Conservation (phyloP, 2,329 filamentous ascomycete species). For the Pseudopyricularia cyperi region DNA sequence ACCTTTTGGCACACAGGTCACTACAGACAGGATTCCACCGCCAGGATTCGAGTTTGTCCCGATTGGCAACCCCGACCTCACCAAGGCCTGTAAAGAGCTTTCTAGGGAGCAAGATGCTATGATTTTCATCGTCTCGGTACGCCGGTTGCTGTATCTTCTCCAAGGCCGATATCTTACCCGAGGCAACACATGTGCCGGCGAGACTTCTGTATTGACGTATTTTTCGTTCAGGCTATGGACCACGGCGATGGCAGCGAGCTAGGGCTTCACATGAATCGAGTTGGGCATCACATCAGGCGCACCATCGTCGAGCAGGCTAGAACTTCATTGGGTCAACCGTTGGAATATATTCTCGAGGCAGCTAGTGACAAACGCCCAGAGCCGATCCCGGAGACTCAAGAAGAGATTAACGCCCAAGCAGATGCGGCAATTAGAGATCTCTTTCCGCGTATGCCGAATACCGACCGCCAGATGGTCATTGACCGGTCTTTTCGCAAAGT, state of each 20-base stretch:
- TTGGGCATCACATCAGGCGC: constrained; percentile 47
- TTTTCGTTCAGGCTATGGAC: constrained; percentile 16
- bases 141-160: constrained; percentile 11
- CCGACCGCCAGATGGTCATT: constrained; percentile 49
- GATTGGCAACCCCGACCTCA: constrained; percentile 47
- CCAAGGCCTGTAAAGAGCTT: constrained; percentile 48
- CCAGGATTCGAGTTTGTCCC: constrained; percentile 52
- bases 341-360: constrained; percentile 7
- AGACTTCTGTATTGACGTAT: not conserved
- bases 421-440: constrained; percentile 49
- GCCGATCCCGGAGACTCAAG: constrained; percentile 45
- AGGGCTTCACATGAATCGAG: constrained; percentile 37
- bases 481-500: constrained; percentile 51
- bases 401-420: constrained; percentile 48
- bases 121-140: constrained; percentile 55
- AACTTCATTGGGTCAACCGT: constrained; percentile 12
- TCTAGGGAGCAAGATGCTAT: constrained; percentile 48
- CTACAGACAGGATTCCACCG: constrained; percentile 35
- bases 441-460: constrained; percentile 53
- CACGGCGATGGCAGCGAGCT: constrained; percentile 24
- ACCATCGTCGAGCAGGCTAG: constrained; percentile 45
- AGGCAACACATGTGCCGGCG: no score
- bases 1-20: constrained; percentile 27
- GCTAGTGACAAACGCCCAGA: constrained; percentile 26
- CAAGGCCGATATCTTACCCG: not conserved